Percentiles rank a stretch among this genome's conserved stretches.
These are phyloP conservation scores for Vigna trinervia DNA, from an alignment of 306 rosid genomes.

Conservation along the genomic window DNA sequence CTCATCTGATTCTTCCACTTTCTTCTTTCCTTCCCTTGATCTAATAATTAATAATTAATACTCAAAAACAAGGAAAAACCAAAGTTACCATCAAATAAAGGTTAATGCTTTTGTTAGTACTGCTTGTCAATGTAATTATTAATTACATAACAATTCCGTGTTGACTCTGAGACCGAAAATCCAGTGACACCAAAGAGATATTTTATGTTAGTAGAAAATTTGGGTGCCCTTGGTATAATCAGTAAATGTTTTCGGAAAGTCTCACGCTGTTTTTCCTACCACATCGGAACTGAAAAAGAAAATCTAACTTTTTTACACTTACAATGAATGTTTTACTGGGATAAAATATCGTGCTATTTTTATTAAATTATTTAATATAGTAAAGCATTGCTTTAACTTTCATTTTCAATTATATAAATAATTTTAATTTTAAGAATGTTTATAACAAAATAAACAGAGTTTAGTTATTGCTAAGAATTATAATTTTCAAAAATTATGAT, in stretches of 20 bases:
- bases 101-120: not conserved
- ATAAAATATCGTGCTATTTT: too few relatives aligned
- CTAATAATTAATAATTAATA: not conserved
- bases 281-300: too few relatives aligned
- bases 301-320: too few relatives aligned
- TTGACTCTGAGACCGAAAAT: not conserved
- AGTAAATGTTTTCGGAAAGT: not conserved
- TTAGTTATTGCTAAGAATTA: too few relatives aligned
- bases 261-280: too few relatives aligned
- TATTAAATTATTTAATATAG: too few relatives aligned
- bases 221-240: not conserved
- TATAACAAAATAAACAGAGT: too few relatives aligned
- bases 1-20: conserved; percentile 30
- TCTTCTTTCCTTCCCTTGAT: not conserved
- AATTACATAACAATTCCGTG: not conserved
- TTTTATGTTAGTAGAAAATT: not conserved
- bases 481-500: too few relatives aligned
- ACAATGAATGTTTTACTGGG: too few relatives aligned
- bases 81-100: conserved; percentile 4
- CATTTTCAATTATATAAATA: too few relatives aligned
- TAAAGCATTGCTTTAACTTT: too few relatives aligned
- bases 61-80: not conserved
- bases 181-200: not conserved
- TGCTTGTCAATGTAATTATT: not conserved
- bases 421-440: too few relatives aligned